phyloP scores from a whole-genome alignment of 176 grass and related monocot genomes.

The Triticum timopheevii region DNA sequence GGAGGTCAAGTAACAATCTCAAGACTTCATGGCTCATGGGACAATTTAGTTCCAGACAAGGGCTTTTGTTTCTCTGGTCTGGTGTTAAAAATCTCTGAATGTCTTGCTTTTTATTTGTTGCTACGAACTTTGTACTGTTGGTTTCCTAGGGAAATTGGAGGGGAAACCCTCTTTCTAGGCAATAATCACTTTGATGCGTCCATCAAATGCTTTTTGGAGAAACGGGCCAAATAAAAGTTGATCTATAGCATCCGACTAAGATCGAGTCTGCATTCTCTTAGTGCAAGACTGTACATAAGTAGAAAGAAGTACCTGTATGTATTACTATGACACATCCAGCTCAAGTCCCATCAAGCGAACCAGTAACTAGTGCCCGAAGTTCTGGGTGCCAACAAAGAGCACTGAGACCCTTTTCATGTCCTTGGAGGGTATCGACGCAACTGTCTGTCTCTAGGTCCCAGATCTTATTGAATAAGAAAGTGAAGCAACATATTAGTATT shows the following conservation, averaged over 20 bases:
- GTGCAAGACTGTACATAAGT: not conserved
- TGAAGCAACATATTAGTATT: not conserved
- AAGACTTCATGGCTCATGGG: not conserved
- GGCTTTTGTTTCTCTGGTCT: not conserved
- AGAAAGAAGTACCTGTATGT: not conserved
- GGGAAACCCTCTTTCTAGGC: not conserved
- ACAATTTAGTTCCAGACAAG: not conserved
- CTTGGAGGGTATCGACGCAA: not conserved
- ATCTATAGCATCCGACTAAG: not conserved
- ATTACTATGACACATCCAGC: not conserved
- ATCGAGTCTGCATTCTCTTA: not conserved
- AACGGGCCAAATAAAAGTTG: not conserved
- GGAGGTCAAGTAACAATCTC: not conserved
- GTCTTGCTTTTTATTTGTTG: not conserved
- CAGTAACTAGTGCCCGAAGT: not conserved
- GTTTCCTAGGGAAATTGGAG: not conserved
- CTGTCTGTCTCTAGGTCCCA: not conserved
- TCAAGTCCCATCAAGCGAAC: not conserved
- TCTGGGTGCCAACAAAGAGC: not conserved
- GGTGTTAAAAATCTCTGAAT: not conserved
- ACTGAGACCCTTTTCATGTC: not conserved
- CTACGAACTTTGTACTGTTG: not conserved
- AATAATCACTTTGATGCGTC: not conserved
- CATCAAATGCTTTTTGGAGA: not conserved
- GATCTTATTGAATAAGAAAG: not conserved